These are phyloP conservation scores for Exophiala lecanii-corni DNA, from an alignment of 2,329 filamentous ascomycete species.

Conservation along the genomic window DNA sequence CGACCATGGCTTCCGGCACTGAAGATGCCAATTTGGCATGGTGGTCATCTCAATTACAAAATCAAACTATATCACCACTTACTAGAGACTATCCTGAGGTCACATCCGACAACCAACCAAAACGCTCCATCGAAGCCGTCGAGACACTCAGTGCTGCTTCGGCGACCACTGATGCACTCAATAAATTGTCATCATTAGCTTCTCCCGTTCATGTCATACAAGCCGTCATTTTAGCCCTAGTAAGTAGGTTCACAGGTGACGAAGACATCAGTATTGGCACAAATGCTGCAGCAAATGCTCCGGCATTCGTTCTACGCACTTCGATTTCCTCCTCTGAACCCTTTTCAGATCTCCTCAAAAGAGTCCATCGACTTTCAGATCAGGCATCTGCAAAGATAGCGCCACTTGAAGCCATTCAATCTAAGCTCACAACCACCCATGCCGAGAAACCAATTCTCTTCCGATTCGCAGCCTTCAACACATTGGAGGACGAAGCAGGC, in stretches of 20 bases:
- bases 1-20: constrained; percentile 13
- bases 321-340: constrained; percentile 38
- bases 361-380: constrained; percentile 31
- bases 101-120: constrained; percentile 30
- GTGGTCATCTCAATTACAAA: constrained; percentile 39
- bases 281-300: constrained; percentile 39
- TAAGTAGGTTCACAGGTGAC: constrained; percentile 44
- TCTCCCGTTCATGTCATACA: constrained; percentile 40
- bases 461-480: constrained; percentile 45
- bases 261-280: constrained; percentile 47
- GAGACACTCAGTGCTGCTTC: constrained; percentile 37
- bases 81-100: constrained; percentile 42
- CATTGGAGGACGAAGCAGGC: constrained; percentile 34
- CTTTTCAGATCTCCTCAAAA: constrained; percentile 38
- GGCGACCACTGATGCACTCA: constrained; percentile 34
- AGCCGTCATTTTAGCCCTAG: constrained; percentile 41
- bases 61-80: constrained; percentile 41
- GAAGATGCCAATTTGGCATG: constrained; percentile 32
- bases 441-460: constrained; percentile 36
- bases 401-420: constrained; percentile 16
- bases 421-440: constrained; percentile 17
- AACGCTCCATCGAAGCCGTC: constrained; percentile 39
- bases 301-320: constrained; percentile 43
- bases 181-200: constrained; percentile 34
- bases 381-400: constrained; percentile 14